Conservation (phyloP, 139 green algal genomes). For the Chlamydomonas schloesseri region DNA sequence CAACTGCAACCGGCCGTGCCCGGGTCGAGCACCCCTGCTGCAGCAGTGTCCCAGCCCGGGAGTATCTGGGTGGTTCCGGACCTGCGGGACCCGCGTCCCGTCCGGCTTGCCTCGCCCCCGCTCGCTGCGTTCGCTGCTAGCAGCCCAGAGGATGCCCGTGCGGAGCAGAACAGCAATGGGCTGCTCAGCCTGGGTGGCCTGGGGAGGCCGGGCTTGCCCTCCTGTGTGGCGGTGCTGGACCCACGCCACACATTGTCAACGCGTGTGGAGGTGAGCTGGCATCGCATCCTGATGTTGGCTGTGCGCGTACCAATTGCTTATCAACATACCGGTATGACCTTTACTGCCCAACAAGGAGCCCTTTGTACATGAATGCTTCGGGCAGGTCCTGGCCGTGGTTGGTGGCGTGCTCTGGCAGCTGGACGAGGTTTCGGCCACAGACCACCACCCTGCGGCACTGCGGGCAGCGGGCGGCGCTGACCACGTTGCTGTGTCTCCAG, state of each 20-base stretch:
- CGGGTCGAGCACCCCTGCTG: neutral
- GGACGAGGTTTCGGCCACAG: slow-evolving; percentile 58
- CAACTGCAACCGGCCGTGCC: too few species aligned
- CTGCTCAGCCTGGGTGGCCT: neutral
- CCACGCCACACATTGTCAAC: slow-evolving; percentile 65
- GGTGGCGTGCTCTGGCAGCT: slow-evolving; percentile 67
- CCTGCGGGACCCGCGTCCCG: slow-evolving; percentile 63
- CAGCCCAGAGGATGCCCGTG: too few species aligned
- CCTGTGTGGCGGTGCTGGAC: slow-evolving; percentile 76
- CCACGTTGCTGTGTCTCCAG: slow-evolving; percentile 75
- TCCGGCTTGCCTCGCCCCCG: slow-evolving; percentile 56
- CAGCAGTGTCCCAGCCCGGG: neutral
- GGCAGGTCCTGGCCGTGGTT: slow-evolving; percentile 78
- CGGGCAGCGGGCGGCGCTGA: neutral
- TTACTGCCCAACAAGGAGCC: too few species aligned
- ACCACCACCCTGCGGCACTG: slow-evolving; percentile 44
- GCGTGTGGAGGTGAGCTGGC: slow-evolving; percentile 66
- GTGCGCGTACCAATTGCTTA: too few species aligned
- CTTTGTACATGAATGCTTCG: too few species aligned
- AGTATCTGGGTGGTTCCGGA: slow-evolving; percentile 71
- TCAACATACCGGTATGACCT: too few species aligned
- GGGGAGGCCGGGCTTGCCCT: neutral
- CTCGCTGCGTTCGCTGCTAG: neutral
- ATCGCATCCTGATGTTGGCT: neutral
- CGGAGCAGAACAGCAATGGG: too few species aligned